Evolutionary conservation across 2,329 filamentous ascomycete genomes (phyloP).

Genomic region (Hypoxylon sp.): DNA sequence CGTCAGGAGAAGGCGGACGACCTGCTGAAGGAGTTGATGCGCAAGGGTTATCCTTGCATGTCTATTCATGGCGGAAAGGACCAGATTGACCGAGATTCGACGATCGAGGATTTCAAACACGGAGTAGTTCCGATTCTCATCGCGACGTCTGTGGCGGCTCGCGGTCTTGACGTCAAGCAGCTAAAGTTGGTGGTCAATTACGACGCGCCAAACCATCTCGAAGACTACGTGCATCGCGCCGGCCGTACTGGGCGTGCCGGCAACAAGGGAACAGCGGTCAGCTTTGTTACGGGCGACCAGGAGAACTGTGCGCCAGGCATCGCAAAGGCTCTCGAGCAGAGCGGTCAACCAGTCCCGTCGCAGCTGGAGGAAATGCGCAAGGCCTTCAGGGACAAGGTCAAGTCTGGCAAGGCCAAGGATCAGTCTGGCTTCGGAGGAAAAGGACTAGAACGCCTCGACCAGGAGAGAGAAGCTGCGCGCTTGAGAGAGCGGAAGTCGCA

Average conservation of each 20-base stretch:
- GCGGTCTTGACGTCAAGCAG: slow-evolving; percentile 94
- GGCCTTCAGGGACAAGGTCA: slow-evolving; percentile 87
- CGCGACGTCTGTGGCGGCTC: slow-evolving; percentile 93
- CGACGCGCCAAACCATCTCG: slow-evolving; percentile 90
- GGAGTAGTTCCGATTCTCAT: slow-evolving; percentile 89
- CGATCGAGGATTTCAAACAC: slow-evolving; percentile 91
- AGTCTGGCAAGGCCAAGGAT: slow-evolving; percentile 88
- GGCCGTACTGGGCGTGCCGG: slow-evolving; percentile 94
- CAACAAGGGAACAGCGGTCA: slow-evolving; percentile 93
- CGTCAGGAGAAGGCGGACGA: slow-evolving; percentile 89
- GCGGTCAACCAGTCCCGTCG: slow-evolving; percentile 82
- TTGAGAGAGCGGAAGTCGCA: slow-evolving; percentile 87
- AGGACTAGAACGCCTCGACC: slow-evolving; percentile 88
- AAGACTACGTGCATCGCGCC: slow-evolving; percentile 95
- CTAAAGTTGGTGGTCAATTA: slow-evolving; percentile 96
- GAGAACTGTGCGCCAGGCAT: slow-evolving; percentile 90
- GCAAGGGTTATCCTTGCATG: slow-evolving; percentile 88
- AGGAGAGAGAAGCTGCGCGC: slow-evolving; percentile 86
- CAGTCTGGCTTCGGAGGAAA: slow-evolving; percentile 93
- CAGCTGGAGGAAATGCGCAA: slow-evolving; percentile 70
- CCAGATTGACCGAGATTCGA: slow-evolving; percentile 90
- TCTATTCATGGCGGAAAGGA: slow-evolving; percentile 95
- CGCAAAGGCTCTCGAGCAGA: slow-evolving; percentile 90
- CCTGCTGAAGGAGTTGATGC: slow-evolving; percentile 77
- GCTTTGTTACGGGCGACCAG: slow-evolving; percentile 90